Conservation (phyloP, 805 yeast species). For the Candida koratica region DNA sequence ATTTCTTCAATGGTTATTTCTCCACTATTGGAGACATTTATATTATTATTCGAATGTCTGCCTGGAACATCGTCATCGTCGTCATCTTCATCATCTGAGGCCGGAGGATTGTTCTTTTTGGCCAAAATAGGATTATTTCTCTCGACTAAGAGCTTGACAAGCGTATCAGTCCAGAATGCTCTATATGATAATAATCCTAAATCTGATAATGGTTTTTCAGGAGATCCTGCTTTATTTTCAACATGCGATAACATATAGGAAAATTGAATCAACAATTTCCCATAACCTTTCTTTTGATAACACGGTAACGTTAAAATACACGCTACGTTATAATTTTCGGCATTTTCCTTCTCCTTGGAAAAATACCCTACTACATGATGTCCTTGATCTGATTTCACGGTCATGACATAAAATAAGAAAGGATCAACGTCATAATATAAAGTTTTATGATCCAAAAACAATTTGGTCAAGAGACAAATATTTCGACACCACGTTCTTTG, state of each 20-base stretch:
- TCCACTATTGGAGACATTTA: conserved; percentile 13
- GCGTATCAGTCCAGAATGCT: conserved; percentile 93
- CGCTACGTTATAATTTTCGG: conserved; percentile 93
- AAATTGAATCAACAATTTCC: conserved; percentile 86
- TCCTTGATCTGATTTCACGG: conserved; percentile 80
- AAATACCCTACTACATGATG: conserved; percentile 96
- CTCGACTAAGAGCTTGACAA: conserved; percentile 70
- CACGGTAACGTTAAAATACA: conserved; percentile 95
- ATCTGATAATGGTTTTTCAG: conserved; percentile 95
- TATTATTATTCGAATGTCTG: conserved; percentile 8
- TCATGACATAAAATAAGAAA: conserved; percentile 93
- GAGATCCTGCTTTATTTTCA: conserved; percentile 91
- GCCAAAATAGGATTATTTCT: conserved; percentile 37
- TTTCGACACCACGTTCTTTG: conserved; percentile 98
- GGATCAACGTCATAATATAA: conserved; percentile 98
- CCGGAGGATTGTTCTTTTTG: conserved; percentile 33
- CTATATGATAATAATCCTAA: conserved; percentile 89
- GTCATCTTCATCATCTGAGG: conserved; percentile 40
- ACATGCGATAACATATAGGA: conserved; percentile 85
- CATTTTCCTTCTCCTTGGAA: conserved; percentile 94
- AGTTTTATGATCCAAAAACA: conserved; percentile 93
- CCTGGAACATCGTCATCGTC: conserved; percentile 21
- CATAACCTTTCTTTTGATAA: conserved; percentile 93
- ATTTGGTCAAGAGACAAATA: conserved; percentile 81
- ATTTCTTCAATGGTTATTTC: conserved; percentile 89